Percentiles rank a stretch among this genome's conserved stretches.
These are phyloP conservation scores for Graphium sp. DNA, from an alignment of 2,329 filamentous ascomycete genomes.

Conservation along the genomic window DNA sequence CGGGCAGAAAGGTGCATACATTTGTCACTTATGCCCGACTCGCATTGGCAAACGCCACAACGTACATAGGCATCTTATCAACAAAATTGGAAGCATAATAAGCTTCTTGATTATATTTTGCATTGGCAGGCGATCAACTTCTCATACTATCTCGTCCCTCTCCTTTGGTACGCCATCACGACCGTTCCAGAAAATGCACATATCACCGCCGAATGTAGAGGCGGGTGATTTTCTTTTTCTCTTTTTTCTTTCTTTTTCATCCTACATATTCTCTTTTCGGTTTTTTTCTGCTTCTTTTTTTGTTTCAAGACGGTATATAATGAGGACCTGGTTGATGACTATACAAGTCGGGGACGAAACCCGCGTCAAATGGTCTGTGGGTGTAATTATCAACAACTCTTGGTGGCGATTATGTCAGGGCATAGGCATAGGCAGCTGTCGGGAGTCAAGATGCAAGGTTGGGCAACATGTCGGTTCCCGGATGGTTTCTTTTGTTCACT, in stretches of 20 bases:
- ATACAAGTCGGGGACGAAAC: constrained; percentile 1
- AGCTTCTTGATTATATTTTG: too few species aligned
- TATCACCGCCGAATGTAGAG: constrained; percentile 3
- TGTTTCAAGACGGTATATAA: not conserved
- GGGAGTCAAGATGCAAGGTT: too few species aligned
- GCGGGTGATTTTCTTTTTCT: constrained; percentile 2
- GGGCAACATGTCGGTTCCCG: too few species aligned
- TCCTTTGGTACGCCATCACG: not conserved
- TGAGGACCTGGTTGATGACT: not conserved
- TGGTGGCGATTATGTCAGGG: too few species aligned
- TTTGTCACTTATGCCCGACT: too few species aligned
- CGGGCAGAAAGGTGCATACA: too few species aligned
- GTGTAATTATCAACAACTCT: too few species aligned
- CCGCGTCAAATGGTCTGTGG: not conserved
- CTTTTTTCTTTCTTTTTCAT: constrained; percentile 5
- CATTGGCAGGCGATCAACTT: too few species aligned
- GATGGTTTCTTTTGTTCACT: not conserved
- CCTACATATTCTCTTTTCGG: constrained; percentile 3
- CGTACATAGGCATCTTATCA: too few species aligned
- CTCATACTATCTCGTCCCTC: not conserved
- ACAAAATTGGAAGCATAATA: too few species aligned
- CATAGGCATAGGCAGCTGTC: too few species aligned
- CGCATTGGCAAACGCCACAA: too few species aligned
- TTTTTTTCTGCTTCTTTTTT: constrained; percentile 6
- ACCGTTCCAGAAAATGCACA: constrained; percentile 1